Base-by-base conservation (phyloP, 2,329 filamentous ascomycete genomes). In the Cladosporium colombiae region DNA sequence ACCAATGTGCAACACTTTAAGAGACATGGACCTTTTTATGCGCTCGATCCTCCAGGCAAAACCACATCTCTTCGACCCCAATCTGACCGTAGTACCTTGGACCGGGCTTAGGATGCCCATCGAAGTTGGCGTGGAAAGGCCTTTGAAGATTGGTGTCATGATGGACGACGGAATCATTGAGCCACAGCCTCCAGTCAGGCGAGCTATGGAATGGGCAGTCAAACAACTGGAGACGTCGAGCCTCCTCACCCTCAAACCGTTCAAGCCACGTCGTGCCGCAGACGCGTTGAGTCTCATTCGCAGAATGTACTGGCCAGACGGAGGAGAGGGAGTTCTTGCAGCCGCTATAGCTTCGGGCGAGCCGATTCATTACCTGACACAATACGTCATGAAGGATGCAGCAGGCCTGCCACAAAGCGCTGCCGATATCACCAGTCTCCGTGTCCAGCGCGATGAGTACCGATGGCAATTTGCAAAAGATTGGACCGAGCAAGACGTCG, bases 121-220 rank as follows among this genome's bases (percentile, higher is more conserved):
- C 2, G 35, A 37, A 37, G 56, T 67, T 4, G 57, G 62, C 10
- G 46, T 27, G 6, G 37, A 16, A 3, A 66, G 59, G 5, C 68
- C 72, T 63, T 75, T 90, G 25, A 84, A 80, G 50, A 78, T 91
- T 61, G 89, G 80, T 3, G 83, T 91, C 35, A 80, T 91, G 76
- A 88, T 85, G 83, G 79, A 88, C 74, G 89, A 91, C 73, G 86
- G 84, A 8, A 80, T 87, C 60, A 88, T 90, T 6, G 81, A 76
- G 5, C 89, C 89, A 0, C 89, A 90, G 59, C 88, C 89, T 2
- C 89, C 89, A 0, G 82, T 91, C 2, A 76, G 80, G 0, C 81
- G 88, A 6, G 88, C 86, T 1, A 37, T 37, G 35, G 35, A 37
- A 5, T 37, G 35, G 35, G 35, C 35, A 37, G 35, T 37, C 14